Evolutionary conservation across 495 filamentous ascomycete species (phyloP).

Genomic region (Penicillium pancosmium): DNA sequence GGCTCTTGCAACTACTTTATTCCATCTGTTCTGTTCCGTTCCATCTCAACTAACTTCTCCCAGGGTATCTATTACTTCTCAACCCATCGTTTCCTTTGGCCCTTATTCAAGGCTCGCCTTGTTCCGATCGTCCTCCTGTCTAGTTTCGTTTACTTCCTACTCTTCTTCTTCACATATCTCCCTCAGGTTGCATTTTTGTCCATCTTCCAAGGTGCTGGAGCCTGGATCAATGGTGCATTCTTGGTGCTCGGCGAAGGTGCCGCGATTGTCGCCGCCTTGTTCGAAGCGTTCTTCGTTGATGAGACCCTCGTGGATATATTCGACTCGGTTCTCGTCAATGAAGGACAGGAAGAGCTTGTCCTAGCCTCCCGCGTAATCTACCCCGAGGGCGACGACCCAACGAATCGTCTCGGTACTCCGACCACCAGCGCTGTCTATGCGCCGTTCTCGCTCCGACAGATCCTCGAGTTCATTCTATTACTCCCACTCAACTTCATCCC

Average conservation of each 20-base stretch:
- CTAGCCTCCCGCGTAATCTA: constrained; percentile 55
- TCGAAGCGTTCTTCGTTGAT: constrained; percentile 71
- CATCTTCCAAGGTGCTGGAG: constrained; percentile 60
- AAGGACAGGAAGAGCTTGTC: constrained; percentile 61
- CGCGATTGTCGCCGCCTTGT: constrained; percentile 61
- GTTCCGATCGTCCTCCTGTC: constrained; percentile 62
- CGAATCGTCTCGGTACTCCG: constrained; percentile 60
- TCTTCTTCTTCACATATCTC: constrained; percentile 64
- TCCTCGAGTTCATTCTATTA: constrained; percentile 72
- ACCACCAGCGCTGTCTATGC: constrained; percentile 60
- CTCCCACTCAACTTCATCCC: constrained; percentile 69
- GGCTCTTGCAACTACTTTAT: neutral
- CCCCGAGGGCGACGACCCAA: constrained; percentile 53
- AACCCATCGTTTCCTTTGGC: constrained; percentile 64
- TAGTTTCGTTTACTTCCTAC: constrained; percentile 59
- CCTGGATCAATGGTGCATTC: constrained; percentile 66
- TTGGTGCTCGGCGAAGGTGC: constrained; percentile 68
- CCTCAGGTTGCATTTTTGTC: constrained; percentile 66
- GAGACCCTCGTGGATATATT: constrained; percentile 71
- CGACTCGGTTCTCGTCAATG: constrained; percentile 62
- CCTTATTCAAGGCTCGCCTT: constrained; percentile 60
- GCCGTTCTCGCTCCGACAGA: constrained; percentile 74
- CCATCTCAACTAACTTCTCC: neutral
- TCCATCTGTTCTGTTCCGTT: neutral
- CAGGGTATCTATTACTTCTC: constrained; percentile 65